Evolutionary conservation across 805 yeast genomes (phyloP).

Genomic region (Candida stauntonica): DNA sequence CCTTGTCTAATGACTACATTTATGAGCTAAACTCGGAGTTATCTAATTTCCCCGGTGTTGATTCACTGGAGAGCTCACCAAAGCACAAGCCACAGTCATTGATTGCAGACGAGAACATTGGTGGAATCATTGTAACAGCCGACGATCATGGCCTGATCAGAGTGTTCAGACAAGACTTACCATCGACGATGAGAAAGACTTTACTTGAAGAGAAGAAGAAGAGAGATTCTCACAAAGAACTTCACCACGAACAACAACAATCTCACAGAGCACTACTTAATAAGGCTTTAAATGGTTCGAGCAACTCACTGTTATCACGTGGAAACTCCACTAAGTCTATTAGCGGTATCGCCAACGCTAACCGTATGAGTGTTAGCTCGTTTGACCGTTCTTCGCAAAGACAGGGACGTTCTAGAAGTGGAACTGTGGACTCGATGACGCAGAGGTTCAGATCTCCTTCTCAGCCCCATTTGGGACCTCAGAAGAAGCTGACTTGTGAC

Average conservation of each 20-base stretch:
- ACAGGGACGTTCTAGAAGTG: conserved; percentile 17
- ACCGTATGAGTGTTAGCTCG: neutral
- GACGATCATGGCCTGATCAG: conserved; percentile 71
- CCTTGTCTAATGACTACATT: conserved; percentile 74
- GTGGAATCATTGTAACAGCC: conserved; percentile 63
- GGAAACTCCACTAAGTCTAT: conserved; percentile 10
- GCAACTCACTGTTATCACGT: conserved; percentile 16
- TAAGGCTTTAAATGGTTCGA: conserved; percentile 17
- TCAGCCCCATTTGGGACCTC: neutral
- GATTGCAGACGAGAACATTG: conserved; percentile 30
- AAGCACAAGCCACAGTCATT: conserved; percentile 11
- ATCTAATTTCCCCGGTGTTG: conserved; percentile 3
- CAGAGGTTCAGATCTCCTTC: conserved; percentile 2
- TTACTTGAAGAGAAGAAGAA: conserved; percentile 24
- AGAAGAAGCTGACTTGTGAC: conserved; percentile 18
- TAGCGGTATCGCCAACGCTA: neutral
- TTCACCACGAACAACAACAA: neutral
- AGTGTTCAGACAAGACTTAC: conserved; percentile 77
- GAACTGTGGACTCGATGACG: conserved; percentile 16
- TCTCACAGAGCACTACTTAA: conserved; percentile 6
- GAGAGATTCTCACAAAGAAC: conserved; percentile 1
- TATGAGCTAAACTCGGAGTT: conserved; percentile 50
- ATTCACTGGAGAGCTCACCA: conserved; percentile 4
- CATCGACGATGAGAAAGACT: conserved; percentile 41
- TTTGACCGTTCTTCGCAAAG: conserved; percentile 2